Base-by-base conservation (phyloP, 805 yeast genomes). In the Suhomyces tanzawaensis region DNA sequence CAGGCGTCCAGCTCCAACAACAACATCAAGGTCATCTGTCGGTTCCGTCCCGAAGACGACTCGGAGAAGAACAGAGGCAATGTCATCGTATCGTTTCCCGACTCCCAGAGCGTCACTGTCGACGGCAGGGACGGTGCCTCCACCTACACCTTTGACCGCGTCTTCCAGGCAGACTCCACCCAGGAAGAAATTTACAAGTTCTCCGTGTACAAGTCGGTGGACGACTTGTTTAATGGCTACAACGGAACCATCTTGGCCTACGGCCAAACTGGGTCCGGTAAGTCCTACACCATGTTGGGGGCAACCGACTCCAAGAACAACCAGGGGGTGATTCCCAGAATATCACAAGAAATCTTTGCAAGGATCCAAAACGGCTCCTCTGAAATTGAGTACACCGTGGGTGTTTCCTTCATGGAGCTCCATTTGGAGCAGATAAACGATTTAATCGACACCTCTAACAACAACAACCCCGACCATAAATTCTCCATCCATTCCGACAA, bases 251-350 rank as follows among this genome's bases (percentile, higher is more conserved):
- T 86, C 0, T 60, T 85, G 25, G 85, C 90, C 0, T 86, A 84
- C 58, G 95, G 95, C 7, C 91, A 82, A 51, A 79, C 86, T 0
- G 86, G 88, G 0, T 72, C 88, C 1, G 93, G 93, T 5, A 85
- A 85, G 57, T 75, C 90, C 0, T 76, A 75, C 52, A 81, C 91
- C 3, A 81, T 85, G 88, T 75, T 82, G 74, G 93, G 93, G 1
- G 57, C 61, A n/a, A 52, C 67, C 2, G 39, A 42, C 13, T 52
- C 50, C 27, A 62, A 28, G 7, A 14, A 57, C 24, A 59, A 60
- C n/a, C 49, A 47, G 28, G 96, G 96, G 2, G 66, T 85, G 18
- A 80, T 84, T 13, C 95, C 95, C 0, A 67, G 93, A 23, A 76
- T 85, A 12, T 72, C 84, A 13, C 82, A 81, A 35, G 74, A 74